Base-by-base conservation (phyloP, 129 eudicot genomes). In the Centella asiatica region DNA sequence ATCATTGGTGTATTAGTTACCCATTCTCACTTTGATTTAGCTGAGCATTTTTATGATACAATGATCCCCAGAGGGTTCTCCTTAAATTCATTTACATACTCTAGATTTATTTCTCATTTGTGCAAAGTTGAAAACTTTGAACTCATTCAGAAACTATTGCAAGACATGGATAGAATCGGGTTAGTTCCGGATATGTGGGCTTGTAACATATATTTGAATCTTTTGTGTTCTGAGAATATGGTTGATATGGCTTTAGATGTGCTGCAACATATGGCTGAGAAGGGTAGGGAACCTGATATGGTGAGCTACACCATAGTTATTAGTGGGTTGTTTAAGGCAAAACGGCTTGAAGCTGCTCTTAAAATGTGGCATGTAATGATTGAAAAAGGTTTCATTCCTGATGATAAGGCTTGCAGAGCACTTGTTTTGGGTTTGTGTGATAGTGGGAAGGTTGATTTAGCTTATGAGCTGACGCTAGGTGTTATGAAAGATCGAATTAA, bases 111-210 rank as follows among this genome's bases (percentile, higher is more conserved):
- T 15, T 82, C 85, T 63, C 86, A 76, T 17, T 80, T 93, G 77
- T 93, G 99, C 75, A 60, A 80, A 83, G 92, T 87, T 83, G 80
- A 65, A 48, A 77, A 93, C 72, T 78, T 93, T 60, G 72, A 78
- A 51, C 74, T 85, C 44, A 78, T 93, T 65, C 76, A 71, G 76
- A 74, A 72, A 45, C 80, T 93, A 62, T 70, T 93, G 20, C 53
- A 71, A 11, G 96, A 88, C 46, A 93, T 93, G 96, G 78, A 85
- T 61, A 80, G 81, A 60, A 25, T 88, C 15, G 92, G 95, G 9
- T 69, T 55, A 27, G 77, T 87, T 10, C 86, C 88, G 14, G 95
- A 93, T 72, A 84, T 80, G 42, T 93, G 96, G 96, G 95, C 99
- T 8, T 93, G 73, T 67, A 93, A 93, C 63, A 80, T 88, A 44